Evolutionary conservation across 2,329 filamentous ascomycete species (phyloP).

Genomic region (Fusarium drepaniforme): DNA sequence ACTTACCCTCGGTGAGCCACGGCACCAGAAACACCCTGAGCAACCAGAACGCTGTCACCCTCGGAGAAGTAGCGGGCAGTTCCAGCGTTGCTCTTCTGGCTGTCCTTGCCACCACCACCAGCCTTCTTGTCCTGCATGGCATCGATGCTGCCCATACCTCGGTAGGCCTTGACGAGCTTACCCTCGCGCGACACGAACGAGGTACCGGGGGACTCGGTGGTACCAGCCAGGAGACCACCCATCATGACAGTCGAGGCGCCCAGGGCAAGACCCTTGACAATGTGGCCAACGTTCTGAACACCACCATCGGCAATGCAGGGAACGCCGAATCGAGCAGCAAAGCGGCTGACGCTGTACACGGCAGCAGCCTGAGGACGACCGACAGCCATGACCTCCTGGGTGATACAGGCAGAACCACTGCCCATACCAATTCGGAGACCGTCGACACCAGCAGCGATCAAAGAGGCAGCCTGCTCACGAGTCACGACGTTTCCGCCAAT

Average conservation of each 20-base stretch:
- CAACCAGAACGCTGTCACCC: slow-evolving; percentile 92
- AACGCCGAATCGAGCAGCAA: slow-evolving; percentile 93
- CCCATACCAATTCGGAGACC: slow-evolving; percentile 99
- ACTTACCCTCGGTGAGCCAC: slow-evolving; percentile 80
- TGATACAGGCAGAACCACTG: slow-evolving; percentile 97
- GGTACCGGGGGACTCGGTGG: slow-evolving; percentile 95
- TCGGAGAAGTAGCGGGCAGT: slow-evolving; percentile 99
- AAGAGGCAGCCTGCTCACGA: slow-evolving; percentile 89
- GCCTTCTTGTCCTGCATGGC: slow-evolving; percentile 99
- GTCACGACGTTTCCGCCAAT: slow-evolving; percentile 99
- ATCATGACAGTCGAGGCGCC: slow-evolving; percentile 99
- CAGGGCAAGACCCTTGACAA: slow-evolving; percentile 96
- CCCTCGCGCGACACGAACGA: slow-evolving; percentile 97
- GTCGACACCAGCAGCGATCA: slow-evolving; percentile 95
- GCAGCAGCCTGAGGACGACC: slow-evolving; percentile 95
- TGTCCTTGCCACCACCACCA: slow-evolving; percentile 77
- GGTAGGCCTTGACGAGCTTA: slow-evolving; percentile 98
- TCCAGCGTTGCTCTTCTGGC: slow-evolving; percentile 88
- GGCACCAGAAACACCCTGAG: slow-evolving; percentile 93
- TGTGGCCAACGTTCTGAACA: slow-evolving; percentile 98
- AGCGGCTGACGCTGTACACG: slow-evolving; percentile 89
- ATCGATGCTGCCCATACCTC: slow-evolving; percentile 98
- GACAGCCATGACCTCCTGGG: slow-evolving; percentile 99
- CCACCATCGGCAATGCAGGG: slow-evolving; percentile 98
- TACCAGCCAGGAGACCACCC: slow-evolving; percentile 96